A percentile compares a stretch with the other conserved stretches of the same genome.
Conservation (phyloP, 352 stramenopile genomes). For the Peronospora tabacina region DNA sequence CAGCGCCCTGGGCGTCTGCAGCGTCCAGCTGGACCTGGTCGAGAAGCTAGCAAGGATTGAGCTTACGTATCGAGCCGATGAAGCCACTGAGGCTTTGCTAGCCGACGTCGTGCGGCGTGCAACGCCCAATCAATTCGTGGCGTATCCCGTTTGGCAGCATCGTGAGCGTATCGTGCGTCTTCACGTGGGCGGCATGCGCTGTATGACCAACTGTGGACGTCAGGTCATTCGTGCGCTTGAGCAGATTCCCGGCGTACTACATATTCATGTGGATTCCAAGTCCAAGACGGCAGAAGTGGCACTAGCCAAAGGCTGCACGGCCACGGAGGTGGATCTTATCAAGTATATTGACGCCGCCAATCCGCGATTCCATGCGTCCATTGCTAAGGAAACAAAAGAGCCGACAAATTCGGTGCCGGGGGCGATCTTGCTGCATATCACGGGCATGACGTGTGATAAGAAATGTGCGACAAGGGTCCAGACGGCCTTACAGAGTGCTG, state of each 20-base stretch:
- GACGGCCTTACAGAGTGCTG: slow-evolving; percentile 34
- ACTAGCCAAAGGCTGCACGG: slow-evolving; percentile 68
- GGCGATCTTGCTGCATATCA: slow-evolving; percentile 62
- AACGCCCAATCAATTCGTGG: slow-evolving; percentile 40
- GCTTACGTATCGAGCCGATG: slow-evolving; percentile 31
- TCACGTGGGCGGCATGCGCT: slow-evolving; percentile 77
- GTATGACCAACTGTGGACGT: slow-evolving; percentile 79
- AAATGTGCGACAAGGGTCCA: slow-evolving; percentile 58
- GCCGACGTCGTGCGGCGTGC: slow-evolving; percentile 46
- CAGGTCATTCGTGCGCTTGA: slow-evolving; percentile 78
- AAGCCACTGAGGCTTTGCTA: slow-evolving; percentile 40
- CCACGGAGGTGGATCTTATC: slow-evolving; percentile 83
- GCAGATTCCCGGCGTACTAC: slow-evolving; percentile 69
- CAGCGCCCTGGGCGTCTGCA: slow-evolving; percentile 29
- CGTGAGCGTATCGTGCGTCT: slow-evolving; percentile 71
- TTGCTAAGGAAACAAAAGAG: slow-evolving; percentile 48
- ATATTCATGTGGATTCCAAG: slow-evolving; percentile 80
- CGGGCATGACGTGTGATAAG: slow-evolving; percentile 70
- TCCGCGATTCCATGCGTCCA: slow-evolving; percentile 63
- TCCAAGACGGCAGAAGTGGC: slow-evolving; percentile 71
- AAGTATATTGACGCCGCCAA: slow-evolving; percentile 70
- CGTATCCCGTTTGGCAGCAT: slow-evolving; percentile 80
- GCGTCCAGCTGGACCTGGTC: slow-evolving; percentile 50
- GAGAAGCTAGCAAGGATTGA: slow-evolving; percentile 69
- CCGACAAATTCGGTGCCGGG: slow-evolving; percentile 45